Percentiles rank a stretch among this genome's conserved stretches.
Evolutionary conservation across 768 basidiomycete genomes (phyloP).

Genomic region (Hydnomerulius pinastri): DNA sequence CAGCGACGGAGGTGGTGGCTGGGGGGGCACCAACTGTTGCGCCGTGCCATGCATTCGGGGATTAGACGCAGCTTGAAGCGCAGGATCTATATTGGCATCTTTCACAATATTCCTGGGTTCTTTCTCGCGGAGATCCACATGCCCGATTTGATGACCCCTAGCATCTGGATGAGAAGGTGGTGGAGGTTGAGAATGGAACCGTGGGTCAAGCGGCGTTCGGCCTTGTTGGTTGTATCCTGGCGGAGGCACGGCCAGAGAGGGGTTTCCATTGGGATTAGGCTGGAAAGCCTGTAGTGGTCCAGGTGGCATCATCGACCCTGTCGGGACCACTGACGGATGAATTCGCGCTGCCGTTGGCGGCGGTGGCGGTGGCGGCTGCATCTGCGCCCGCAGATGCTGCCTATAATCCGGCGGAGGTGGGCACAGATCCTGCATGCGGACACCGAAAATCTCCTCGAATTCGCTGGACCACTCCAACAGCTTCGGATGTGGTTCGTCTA

Average conservation of each 20-base stretch:
- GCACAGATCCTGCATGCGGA: conserved; percentile 52
- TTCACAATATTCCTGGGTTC: conserved; percentile 25
- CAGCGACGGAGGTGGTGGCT: conserved; percentile 43
- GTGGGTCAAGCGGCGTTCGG: conserved; percentile 38
- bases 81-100: conserved; percentile 34
- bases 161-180: conserved; percentile 16
- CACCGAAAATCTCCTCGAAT: conserved; percentile 69
- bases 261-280: conserved; percentile 18
- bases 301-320: background rate
- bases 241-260: conserved; percentile 21
- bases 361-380: conserved; percentile 27
- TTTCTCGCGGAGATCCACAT: conserved; percentile 26
- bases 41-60: conserved; percentile 18
- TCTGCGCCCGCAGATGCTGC: conserved; percentile 17
- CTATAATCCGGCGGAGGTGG: conserved; percentile 19
- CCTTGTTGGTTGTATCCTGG: conserved; percentile 34
- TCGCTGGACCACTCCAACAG: conserved; percentile 61
- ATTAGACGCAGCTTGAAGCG: conserved; percentile 28
- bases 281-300: conserved; percentile 22
- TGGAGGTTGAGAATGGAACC: conserved; percentile 27
- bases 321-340: conserved; percentile 8
- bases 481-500: conserved; percentile 53
- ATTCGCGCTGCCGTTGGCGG: conserved; percentile 32
- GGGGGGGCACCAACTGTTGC: conserved; percentile 6
- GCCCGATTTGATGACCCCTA: conserved; percentile 16